These are phyloP conservation scores for Austroboletus eburneus DNA, from an alignment of 768 basidiomycete genomes.

Conservation along the genomic window DNA sequence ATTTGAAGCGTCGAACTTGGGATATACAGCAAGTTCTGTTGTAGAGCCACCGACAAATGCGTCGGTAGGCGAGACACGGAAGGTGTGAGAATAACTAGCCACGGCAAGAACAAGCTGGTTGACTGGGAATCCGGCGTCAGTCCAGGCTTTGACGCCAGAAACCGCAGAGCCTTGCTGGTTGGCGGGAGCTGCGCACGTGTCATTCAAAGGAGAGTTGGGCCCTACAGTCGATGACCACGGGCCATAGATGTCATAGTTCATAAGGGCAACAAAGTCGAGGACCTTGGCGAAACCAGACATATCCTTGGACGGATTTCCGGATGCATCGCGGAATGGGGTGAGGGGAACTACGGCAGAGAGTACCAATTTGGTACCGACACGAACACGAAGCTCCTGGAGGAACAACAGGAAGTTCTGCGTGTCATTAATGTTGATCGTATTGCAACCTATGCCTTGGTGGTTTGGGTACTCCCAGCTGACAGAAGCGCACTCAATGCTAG, in stretches of 20 bases:
- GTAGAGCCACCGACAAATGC: conserved; percentile 39
- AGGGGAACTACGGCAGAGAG: conserved; percentile 68
- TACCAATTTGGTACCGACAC: conserved; percentile 50
- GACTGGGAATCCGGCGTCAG: conserved; percentile 66
- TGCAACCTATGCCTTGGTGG: conserved; percentile 60
- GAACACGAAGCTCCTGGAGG: conserved; percentile 63
- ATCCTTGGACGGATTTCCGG: conserved; percentile 59
- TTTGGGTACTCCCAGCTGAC: conserved; percentile 86
- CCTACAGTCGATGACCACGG: conserved; percentile 54
- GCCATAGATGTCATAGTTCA: conserved; percentile 66
- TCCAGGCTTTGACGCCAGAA: conserved; percentile 71
- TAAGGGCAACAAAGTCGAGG: conserved; percentile 60
- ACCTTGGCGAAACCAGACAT: conserved; percentile 71
- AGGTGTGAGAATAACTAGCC: conserved; percentile 80
- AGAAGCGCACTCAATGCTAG: conserved; percentile 8
- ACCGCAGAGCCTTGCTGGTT: conserved; percentile 71
- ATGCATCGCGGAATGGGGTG: conserved; percentile 57
- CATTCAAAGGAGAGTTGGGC: conserved; percentile 77
- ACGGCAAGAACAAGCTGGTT: conserved; percentile 74
- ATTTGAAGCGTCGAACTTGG: conserved; percentile 41
- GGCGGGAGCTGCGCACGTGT: conserved; percentile 60
- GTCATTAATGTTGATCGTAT: conserved; percentile 52
- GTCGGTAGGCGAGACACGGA: conserved; percentile 34
- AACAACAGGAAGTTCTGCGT: conserved; percentile 74
- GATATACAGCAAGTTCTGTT: conserved; percentile 43